Base-by-base conservation (phyloP, 2,329 filamentous ascomycete species). In the Dactylellina cionopaga region DNA sequence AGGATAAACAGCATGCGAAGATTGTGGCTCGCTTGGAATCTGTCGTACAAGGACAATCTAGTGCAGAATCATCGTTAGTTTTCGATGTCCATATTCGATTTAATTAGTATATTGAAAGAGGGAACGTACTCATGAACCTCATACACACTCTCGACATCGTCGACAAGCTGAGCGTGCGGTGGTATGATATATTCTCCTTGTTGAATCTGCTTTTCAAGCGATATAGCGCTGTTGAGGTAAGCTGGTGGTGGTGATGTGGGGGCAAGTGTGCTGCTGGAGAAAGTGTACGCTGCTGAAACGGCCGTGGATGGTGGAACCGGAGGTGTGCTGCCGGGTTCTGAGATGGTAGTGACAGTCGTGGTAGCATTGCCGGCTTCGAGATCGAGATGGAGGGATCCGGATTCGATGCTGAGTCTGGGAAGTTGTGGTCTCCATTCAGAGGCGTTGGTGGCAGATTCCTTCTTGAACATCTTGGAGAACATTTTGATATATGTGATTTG, bases 61-160 rank as follows among this genome's bases (percentile, higher is more conserved):
- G 25, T 35, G 29, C 5, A 35, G 37, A 31, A 22, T 13, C 17
- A 4, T 17, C 9, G 37, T 15, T 15, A 17, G n/a, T 55, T 55
- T 39, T 13, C 5, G 17, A 15, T 2, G 15, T 11, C 3, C 5
- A 41, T 19, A 5, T 1, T 37, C 9, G 19, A 25, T 22, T 2
- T 25, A 29, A 17, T 6, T 49, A 54, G 13, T 33, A 24, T 15
- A 27, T 58, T 33, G 5, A 33, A 7, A 31, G 11, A 17, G 25
- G 17, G 19, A 29, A 60, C 64, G 29, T 58, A 70, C 65, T 70
- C 39, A 25, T 54, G 29, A 29, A 70, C 56, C 25, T 70, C 47
- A 37, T 70, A 70, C 35, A 70, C 56, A 41, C 65, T 70, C 37
- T 70, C 65, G 27, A 70, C 31, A 33, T 70, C 65, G 13, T 19